These are phyloP conservation scores for Fomitopsis palustris DNA, from an alignment of 1,284 basidiomycete species.

Conservation along the genomic window DNA sequence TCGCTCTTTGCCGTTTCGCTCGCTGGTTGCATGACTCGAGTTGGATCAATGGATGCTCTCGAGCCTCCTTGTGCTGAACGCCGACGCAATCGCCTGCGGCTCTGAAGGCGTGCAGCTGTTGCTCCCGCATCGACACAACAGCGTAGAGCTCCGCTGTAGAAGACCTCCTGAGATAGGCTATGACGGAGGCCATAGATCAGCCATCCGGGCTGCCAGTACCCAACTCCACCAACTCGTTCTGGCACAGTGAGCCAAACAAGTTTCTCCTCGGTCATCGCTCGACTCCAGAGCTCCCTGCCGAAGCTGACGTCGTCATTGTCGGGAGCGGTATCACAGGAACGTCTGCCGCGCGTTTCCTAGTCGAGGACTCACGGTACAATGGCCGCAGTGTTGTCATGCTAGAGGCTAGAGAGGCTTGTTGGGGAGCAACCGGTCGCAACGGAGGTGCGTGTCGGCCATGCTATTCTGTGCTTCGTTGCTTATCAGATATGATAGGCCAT, in stretches of 20 bases:
- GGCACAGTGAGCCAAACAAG: conserved; percentile 28
- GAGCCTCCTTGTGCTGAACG: no score
- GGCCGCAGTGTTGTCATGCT: conserved; percentile 52
- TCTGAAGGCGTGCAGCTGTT: no score
- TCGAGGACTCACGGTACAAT: conserved; percentile 21
- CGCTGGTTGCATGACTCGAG: no score
- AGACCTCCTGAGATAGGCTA: no score
- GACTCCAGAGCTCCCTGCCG: conserved; percentile 41
- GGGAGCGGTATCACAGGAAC: conserved; percentile 74
- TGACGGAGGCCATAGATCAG: background rate
- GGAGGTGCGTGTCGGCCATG: background rate
- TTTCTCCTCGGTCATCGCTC: conserved; percentile 30
- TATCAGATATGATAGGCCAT: background rate
- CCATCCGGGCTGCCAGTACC: conserved; percentile 50
- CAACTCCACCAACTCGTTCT: conserved; percentile 52
- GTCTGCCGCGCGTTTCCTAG: conserved; percentile 50
- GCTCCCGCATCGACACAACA: no score
- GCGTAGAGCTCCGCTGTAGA: no score
- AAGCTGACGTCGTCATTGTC: conserved; percentile 63
- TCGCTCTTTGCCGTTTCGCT: no score
- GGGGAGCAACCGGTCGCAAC: conserved; percentile 67
- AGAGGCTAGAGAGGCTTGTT: conserved; percentile 66
- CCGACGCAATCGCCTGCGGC: no score
- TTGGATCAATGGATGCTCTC: no score
- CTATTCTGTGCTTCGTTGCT: background rate